Evolutionary conservation across 108 stramenopile genomes (phyloP).

Genomic region (Hondaea fermentalgiana): DNA sequence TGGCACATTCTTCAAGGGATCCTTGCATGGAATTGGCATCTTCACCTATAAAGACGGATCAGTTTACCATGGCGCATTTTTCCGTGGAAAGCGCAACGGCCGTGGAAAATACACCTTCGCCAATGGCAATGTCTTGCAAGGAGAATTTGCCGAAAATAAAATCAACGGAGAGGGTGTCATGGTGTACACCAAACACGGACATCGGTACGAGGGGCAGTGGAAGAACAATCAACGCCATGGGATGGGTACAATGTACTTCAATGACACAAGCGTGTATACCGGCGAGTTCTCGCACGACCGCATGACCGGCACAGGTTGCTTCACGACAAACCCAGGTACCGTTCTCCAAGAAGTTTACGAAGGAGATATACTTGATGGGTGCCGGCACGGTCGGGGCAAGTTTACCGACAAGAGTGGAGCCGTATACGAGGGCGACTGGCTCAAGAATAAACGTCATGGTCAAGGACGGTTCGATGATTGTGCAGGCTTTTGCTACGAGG

Average conservation of each 20-base stretch:
- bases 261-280: constrained; percentile 37
- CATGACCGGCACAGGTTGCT: constrained; percentile 38
- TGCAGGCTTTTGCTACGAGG: constrained; percentile 57
- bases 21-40: constrained; percentile 36
- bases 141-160: constrained; percentile 68
- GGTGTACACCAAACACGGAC: constrained; percentile 59
- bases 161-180: constrained; percentile 79
- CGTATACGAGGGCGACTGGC: constrained; percentile 52
- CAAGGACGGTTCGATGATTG: background rate
- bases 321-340: constrained; percentile 39
- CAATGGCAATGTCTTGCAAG: constrained; percentile 54
- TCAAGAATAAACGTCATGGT: constrained; percentile 24
- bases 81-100: constrained; percentile 39
- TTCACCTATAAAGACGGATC: constrained; percentile 36
- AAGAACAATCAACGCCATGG: constrained; percentile 65
- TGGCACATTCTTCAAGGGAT: constrained; percentile 24
- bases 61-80: constrained; percentile 26
- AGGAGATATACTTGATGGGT: constrained; percentile 43
- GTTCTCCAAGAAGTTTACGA: constrained; percentile 46
- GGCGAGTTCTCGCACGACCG: constrained; percentile 27
- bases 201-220: constrained; percentile 54
- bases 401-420: constrained; percentile 40
- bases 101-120: constrained; percentile 30
- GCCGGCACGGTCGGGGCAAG: constrained; percentile 33
- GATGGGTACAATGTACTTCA: constrained; percentile 51